Percentiles rank a stretch among this genome's conserved stretches.
Conservation (phyloP, 352 stramenopile species). For the Pythium diclinum region DNA sequence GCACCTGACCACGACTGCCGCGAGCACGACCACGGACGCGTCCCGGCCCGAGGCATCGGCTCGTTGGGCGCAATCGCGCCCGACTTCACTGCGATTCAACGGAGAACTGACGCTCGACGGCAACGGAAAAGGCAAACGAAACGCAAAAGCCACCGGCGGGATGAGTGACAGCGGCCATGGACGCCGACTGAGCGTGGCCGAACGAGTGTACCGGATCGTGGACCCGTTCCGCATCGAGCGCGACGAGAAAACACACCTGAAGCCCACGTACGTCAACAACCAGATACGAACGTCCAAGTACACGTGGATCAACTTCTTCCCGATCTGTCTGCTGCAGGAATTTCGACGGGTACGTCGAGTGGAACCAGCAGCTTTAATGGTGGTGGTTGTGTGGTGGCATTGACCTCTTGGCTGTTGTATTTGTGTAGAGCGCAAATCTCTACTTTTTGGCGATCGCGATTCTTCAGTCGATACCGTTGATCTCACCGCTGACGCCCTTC, state of each 20-base stretch:
- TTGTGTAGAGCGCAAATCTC: conserved; percentile 85
- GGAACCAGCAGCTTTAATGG: conserved; percentile 2
- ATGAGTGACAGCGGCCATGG: conserved; percentile 7
- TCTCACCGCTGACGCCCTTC: conserved; percentile 66
- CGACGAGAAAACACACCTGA: conserved; percentile 48
- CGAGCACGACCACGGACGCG: background rate
- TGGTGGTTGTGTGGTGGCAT: no score
- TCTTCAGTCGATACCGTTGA: conserved; percentile 88
- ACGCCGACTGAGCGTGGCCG: conserved; percentile 25
- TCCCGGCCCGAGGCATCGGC: background rate
- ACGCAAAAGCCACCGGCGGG: background rate
- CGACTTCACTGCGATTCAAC: conserved; percentile 1
- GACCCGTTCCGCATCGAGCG: conserved; percentile 61
- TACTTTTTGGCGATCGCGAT: conserved; percentile 93
- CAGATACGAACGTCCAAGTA: conserved; percentile 92
- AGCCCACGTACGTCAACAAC: conserved; percentile 69
- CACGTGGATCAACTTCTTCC: conserved; percentile 66
- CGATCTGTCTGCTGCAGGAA: conserved; percentile 72
- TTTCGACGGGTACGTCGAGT: conserved; percentile 70
- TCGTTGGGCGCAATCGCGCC: conserved; percentile 23
- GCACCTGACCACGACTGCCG: background rate
- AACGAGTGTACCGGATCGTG: conserved; percentile 49
- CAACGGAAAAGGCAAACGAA: background rate
- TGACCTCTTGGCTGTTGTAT: no score
- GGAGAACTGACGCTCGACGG: background rate